Conservation (phyloP, 2,329 filamentous ascomycete genomes). For the Colletotrichum sp. region DNA sequence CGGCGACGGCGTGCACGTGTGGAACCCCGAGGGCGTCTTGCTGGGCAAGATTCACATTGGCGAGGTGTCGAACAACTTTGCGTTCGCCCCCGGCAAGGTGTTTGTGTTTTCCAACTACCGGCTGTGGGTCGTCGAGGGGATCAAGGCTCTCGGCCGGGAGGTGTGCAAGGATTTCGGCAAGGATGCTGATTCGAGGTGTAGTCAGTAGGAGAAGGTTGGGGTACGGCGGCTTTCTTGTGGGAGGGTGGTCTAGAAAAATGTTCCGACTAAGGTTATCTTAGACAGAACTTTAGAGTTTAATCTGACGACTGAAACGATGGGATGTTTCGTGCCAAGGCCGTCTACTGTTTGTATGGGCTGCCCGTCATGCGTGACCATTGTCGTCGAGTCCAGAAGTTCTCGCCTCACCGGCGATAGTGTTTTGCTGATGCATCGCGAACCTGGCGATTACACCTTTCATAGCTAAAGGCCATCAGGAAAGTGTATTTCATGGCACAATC, state of each 20-base stretch:
- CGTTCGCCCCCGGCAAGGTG: constrained; percentile 46
- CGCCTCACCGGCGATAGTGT: fast-evolving
- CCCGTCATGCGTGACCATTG: not conserved
- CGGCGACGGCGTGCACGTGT: constrained; percentile 53
- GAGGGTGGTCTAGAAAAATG: not conserved
- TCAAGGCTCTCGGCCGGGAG: constrained; percentile 23
- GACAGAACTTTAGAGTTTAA: not conserved
- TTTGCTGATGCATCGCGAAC: fast-evolving
- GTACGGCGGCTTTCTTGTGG: not conserved
- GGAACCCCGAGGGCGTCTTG: constrained; percentile 47
- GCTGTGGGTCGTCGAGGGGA: constrained; percentile 32
- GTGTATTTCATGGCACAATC: fast-evolving
- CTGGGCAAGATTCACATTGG: constrained; percentile 48
- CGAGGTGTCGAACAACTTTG: constrained; percentile 50
- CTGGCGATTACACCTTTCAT: fast-evolving
- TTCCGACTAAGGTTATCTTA: not conserved
- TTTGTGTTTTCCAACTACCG: constrained; percentile 53
- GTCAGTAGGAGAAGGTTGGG: not conserved
- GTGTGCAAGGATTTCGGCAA: constrained; percentile 25
- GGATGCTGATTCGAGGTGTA: constrained; percentile 9
- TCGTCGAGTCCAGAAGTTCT: not conserved
- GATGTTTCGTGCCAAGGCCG: not conserved
- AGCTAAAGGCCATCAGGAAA: fast-evolving
- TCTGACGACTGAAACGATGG: not conserved
- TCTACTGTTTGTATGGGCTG: not conserved